A percentile compares a stretch with the other conserved stretches of the same genome.
Evolutionary conservation across 306 rosid genomes (phyloP).

Genomic region (Parietaria judaica): DNA sequence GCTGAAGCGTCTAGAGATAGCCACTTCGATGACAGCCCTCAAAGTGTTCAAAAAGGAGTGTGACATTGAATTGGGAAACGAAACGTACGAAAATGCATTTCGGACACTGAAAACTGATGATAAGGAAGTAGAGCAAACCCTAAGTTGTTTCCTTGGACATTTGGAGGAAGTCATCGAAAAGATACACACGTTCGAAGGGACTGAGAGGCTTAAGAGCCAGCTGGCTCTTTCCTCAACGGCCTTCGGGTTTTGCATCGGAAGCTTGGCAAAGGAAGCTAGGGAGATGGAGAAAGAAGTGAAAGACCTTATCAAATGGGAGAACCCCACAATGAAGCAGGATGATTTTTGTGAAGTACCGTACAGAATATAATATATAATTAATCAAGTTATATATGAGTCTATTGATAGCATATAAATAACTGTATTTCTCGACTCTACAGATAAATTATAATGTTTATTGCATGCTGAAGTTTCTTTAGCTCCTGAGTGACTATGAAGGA

Average conservation of each 20-base stretch:
- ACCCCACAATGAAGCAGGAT: conserved; percentile 31
- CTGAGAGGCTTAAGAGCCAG: conserved; percentile 40
- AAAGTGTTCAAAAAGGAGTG: conserved; percentile 23
- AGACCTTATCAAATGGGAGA: conserved; percentile 53
- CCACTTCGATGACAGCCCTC: conserved; percentile 24
- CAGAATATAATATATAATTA: conserved; percentile 3
- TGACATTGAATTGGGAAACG: conserved; percentile 39
- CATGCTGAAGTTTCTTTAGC: background rate
- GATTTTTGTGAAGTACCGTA: conserved; percentile 27
- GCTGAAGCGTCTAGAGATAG: conserved; percentile 27
- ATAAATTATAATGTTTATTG: background rate
- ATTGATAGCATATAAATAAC: background rate
- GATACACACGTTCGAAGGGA: conserved; percentile 22
- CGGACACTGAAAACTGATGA: conserved; percentile 25
- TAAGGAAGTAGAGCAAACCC: conserved; percentile 28
- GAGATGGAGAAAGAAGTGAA: conserved; percentile 43
- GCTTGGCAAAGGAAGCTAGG: conserved; percentile 44
- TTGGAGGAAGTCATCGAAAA: conserved; percentile 36
- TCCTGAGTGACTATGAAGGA: no score
- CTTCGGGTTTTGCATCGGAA: conserved; percentile 52
- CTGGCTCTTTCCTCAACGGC: conserved; percentile 42
- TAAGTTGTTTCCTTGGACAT: conserved; percentile 38
- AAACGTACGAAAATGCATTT: conserved; percentile 19
- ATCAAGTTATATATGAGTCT: background rate
- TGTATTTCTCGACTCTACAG: no score